A percentile compares a stretch with the other conserved stretches of the same genome.
phyloP scores from a whole-genome alignment of 1,139 yeast species.

The Citeromyces hawaiiensis region DNA sequence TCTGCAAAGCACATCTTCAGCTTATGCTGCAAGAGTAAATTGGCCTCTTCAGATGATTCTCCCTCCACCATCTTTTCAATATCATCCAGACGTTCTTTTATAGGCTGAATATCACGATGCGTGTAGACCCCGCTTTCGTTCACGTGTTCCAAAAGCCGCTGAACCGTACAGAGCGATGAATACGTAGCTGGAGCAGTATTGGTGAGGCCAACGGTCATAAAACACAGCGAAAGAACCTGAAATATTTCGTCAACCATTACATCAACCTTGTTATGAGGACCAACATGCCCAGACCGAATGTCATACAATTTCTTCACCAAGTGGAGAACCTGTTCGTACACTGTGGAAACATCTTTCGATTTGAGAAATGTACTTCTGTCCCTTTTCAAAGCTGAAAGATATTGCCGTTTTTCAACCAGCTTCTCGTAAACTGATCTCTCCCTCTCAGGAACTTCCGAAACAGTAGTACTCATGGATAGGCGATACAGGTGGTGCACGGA shows the following conservation, averaged over 20 bases:
- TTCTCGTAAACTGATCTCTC: constrained; percentile 39
- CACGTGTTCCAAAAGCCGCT: constrained; percentile 68
- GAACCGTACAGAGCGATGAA: constrained; percentile 77
- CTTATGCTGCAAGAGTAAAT: constrained; percentile 36
- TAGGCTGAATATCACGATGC: constrained; percentile 68
- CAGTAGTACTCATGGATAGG: constrained; percentile 1
- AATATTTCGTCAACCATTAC: constrained; percentile 76
- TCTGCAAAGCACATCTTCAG: constrained; percentile 42
- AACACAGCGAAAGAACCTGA: constrained; percentile 73
- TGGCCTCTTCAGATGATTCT: constrained; percentile 8
- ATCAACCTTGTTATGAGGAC: constrained; percentile 32
- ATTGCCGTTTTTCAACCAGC: constrained; percentile 32
- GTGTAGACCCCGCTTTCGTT: constrained; percentile 75
- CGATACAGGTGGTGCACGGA: not conserved
- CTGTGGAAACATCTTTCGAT: constrained; percentile 45
- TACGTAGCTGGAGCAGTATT: constrained; percentile 90
- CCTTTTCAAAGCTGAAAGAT: constrained; percentile 43
- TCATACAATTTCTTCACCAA: constrained; percentile 33
- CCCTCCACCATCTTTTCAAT: constrained; percentile 45
- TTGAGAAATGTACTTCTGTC: constrained; percentile 51
- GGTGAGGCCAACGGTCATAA: constrained; percentile 81
- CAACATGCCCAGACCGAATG: constrained; percentile 4
- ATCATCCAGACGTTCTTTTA: constrained; percentile 55
- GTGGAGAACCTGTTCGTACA: constrained; percentile 39
- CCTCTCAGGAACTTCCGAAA: constrained; percentile 25